Evolutionary conservation across 352 stramenopile species (phyloP), one percentile per base, ranked within the genome.

Genomic region (Pythium aquatile): DNA sequence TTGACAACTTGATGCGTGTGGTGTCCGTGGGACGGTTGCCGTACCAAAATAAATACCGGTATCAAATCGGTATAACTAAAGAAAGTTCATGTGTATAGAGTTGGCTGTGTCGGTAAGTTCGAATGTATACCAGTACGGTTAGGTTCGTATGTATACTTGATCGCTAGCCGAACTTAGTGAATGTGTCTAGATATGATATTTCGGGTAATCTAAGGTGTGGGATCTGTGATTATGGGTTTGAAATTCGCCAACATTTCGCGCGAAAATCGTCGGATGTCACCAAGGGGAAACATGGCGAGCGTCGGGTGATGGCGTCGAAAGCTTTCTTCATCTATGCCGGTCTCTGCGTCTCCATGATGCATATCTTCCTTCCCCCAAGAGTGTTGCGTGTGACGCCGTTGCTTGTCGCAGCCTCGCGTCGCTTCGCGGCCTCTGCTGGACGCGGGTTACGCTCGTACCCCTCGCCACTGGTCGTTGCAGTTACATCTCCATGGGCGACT

Each of bases 51-150:
- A 35, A 35, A 37, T 61, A 61, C 35, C 55, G 55, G 55, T 61
- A 26, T 39, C 17, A 11, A 9, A 16, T 16, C 55, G 39, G 54
- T 49, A 46, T 16, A 17, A 1, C 7, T 16, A 1, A 1, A n/a
- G 5, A 39, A 59, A 17, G 52, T 58, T 59, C 35, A 9, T 10
- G 26, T 37, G 54, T 59, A 61, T 53, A 61, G 40, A 44, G 9
- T 3, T n/a, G 1, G 1, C 24, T 54, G 0, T 9, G 47, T 24
- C 0, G 20, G 20, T 24, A 24, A 1, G 20, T 24, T 24, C 20
- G 20, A 24, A 24, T 24, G 20, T 24, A 24, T 24, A 24, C 20
- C 20, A 24, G n/a, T n/a, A n/a, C n/a, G n/a, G 20, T 24, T 54
- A 35, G 14, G 47, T 54, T 35, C 24, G 47, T 54, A 54, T 35